These are phyloP conservation scores for Coemansia sp. DNA, from an alignment of 192 early-diverging fungal genomes.

Conservation along the genomic window DNA sequence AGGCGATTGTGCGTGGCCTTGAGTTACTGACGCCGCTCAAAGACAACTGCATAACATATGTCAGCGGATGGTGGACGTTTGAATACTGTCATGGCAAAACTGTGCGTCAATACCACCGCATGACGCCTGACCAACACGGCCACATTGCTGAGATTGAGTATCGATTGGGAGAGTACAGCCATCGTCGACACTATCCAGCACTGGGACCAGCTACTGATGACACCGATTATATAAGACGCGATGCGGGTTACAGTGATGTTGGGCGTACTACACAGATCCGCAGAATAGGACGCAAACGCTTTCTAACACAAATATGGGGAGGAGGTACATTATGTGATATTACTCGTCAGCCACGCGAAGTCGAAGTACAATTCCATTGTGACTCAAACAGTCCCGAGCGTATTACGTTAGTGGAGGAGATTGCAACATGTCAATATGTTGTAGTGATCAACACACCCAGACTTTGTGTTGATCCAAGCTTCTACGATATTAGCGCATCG, in stretches of 20 bases:
- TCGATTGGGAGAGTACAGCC: conserved; percentile 34
- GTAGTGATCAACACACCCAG: conserved; percentile 73
- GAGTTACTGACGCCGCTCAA: conserved; percentile 51
- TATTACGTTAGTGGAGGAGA: conserved; percentile 66
- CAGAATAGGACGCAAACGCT: conserved; percentile 55
- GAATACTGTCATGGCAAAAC: conserved; percentile 75
- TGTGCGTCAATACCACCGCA: conserved; percentile 64
- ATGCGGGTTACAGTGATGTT: conserved; percentile 9
- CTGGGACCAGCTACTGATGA: neutral
- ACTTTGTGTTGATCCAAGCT: conserved; percentile 66
- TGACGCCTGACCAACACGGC: conserved; percentile 27
- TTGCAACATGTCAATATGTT: conserved; percentile 70
- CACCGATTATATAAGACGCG: neutral
- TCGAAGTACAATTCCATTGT: conserved; percentile 88
- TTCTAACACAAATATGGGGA: conserved; percentile 69
- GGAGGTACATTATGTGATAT: conserved; percentile 75
- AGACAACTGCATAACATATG: conserved; percentile 54
- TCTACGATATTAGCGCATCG: conserved; percentile 45
- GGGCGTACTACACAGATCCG: conserved; percentile 37
- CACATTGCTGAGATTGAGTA: conserved; percentile 41
- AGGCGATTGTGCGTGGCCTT: conserved; percentile 56
- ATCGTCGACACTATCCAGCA: conserved; percentile 29
- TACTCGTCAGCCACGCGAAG: conserved; percentile 63
- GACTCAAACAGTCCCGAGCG: conserved; percentile 58
- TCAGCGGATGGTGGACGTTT: conserved; percentile 73